These are phyloP conservation scores for Penicillium maclennaniae DNA, from an alignment of 495 filamentous ascomycete species.

Conservation along the genomic window DNA sequence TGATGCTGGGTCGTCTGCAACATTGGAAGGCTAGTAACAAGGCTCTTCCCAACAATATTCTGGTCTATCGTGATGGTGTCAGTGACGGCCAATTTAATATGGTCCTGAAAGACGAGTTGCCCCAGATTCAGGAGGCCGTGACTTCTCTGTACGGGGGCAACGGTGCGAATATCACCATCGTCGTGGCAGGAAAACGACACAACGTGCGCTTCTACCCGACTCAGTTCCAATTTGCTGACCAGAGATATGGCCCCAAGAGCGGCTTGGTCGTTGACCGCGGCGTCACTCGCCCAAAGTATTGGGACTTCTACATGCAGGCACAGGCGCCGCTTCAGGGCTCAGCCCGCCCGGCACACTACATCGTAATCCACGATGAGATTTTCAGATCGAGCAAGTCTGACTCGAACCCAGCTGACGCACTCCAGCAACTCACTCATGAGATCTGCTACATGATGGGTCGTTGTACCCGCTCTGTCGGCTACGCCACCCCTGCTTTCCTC, in stretches of 20 bases:
- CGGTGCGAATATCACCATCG: conserved; percentile 40
- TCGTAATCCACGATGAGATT: conserved; percentile 67
- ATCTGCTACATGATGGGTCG: conserved; percentile 74
- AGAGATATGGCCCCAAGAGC: conserved; percentile 51
- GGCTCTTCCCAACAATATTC: conserved; percentile 59
- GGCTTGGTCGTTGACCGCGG: conserved; percentile 72
- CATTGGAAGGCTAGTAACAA: conserved; percentile 53
- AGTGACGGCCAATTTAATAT: conserved; percentile 70
- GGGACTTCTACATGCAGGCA: conserved; percentile 80
- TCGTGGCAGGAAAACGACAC: conserved; percentile 73
- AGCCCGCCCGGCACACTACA: conserved; percentile 69
- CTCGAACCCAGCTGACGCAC: conserved; percentile 44
- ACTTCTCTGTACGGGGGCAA: conserved; percentile 37
- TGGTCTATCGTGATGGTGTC: conserved; percentile 85
- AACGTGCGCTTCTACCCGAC: conserved; percentile 78
- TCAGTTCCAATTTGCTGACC: conserved; percentile 36
- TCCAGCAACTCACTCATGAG: conserved; percentile 62
- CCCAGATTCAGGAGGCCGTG: conserved; percentile 48
- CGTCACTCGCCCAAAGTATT: conserved; percentile 63
- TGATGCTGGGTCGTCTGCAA: conserved; percentile 55
- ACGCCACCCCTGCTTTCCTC: conserved; percentile 69
- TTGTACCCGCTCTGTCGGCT: conserved; percentile 70
- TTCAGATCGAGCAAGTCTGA: conserved; percentile 29
- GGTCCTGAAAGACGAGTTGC: conserved; percentile 51
- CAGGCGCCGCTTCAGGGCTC: conserved; percentile 80